Percentiles rank a stretch among this genome's conserved stretches.
Conservation (phyloP, 2,329 filamentous ascomycete genomes). For the Penicillium sp. region DNA sequence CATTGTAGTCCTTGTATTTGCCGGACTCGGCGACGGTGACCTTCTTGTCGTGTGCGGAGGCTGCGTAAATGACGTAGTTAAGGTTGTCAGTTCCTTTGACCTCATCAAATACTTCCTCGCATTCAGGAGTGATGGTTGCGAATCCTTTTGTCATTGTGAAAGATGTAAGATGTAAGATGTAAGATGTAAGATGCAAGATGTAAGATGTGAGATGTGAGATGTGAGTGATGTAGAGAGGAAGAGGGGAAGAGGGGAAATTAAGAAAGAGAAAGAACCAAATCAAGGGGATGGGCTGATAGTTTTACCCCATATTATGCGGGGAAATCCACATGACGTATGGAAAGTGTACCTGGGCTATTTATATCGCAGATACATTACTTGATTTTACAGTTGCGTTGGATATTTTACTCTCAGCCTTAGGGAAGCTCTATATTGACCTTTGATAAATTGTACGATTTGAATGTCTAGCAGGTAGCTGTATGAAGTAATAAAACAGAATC, state of each 20-base stretch:
- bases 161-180: not conserved
- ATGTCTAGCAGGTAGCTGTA: too few relatives aligned
- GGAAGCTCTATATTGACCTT: too few relatives aligned
- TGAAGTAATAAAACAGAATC: too few relatives aligned
- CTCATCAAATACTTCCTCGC: conserved; percentile 17
- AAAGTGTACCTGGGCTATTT: too few relatives aligned
- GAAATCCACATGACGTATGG: not conserved
- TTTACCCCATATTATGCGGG: not conserved
- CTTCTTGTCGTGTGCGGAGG: conserved; percentile 20
- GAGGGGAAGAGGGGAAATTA: not conserved
- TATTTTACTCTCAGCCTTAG: too few relatives aligned
- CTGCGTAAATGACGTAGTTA: conserved; percentile 19
- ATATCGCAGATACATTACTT: too few relatives aligned
- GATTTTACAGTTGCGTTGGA: too few relatives aligned
- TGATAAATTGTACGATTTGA: too few relatives aligned
- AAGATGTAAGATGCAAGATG: too few relatives aligned
- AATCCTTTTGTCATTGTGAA: conserved; percentile 19
- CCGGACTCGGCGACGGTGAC: conserved; percentile 17
- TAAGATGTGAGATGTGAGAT: not conserved
- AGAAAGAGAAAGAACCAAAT: not conserved
- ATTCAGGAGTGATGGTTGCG: conserved; percentile 20
- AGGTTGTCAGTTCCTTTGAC: conserved; percentile 20
- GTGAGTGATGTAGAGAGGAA: not conserved
- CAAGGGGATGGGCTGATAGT: not conserved
- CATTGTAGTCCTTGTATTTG: conserved; percentile 17